Evolutionary conservation across 2,329 filamentous ascomycete genomes (phyloP), one percentile per base, ranked within the genome.

Genomic region (Annulohypoxylon truncatum): DNA sequence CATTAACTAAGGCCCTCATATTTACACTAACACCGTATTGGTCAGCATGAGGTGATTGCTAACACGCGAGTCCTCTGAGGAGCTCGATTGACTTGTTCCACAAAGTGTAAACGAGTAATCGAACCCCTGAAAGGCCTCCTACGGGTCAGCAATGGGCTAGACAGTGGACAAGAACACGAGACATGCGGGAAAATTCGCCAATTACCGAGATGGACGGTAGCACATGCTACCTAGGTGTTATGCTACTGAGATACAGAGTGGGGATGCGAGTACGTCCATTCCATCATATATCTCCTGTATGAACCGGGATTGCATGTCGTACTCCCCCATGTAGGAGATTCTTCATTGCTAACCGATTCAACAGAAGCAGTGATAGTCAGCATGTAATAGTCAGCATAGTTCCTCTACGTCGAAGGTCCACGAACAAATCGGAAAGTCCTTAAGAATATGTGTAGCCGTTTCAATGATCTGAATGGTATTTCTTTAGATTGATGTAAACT

Each of bases 141-240:
- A 67, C 53, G 61, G 61, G 48, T 50, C 54, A 64, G 54, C 42
- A 55, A 42, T 64, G 46, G 58, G 35, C 69, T 68, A 67, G 61
- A 71, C 62, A 67, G 54, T 56, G 70, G 64, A 59, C 64, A 64
- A 70, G 31, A 40, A 63, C 67, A 69, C 73, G 67, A 76, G 68
- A 75, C 75, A 74, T 61, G 65, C 75, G 72, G 75, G 64, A 74
- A 71, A 71, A 72, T 67, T 71, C 66, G 60, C 65, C 70, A 75
- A 74, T 75, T 73, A 74, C 71, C 69, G 73, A 75, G 56, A 70
- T 66, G 60, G 42, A 61, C 48, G n/a, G 72, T 74, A 35, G 63
- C 62, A 73, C 72, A 66, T 68, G 60, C 51, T 54, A 29, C 44
- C 13, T 48, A 28, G 13, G 24, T 29, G 63, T 60, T 53, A 57